Evolutionary conservation across 192 early-diverging fungal genomes (phyloP), one percentile per base, ranked within the genome.

Genomic region (Podila clonocystis): DNA sequence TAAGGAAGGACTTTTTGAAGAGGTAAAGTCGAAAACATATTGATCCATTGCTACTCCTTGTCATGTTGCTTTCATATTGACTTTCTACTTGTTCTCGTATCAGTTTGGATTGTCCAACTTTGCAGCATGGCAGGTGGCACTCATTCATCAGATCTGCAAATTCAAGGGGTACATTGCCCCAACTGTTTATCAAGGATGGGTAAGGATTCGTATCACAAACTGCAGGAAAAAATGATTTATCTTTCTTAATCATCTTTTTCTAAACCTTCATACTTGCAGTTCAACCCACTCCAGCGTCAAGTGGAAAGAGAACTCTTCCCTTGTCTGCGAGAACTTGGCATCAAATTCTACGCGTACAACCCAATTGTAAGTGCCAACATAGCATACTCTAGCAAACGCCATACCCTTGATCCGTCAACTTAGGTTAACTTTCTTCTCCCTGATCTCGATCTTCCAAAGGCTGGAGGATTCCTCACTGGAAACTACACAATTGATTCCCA

Each of bases 1-100:
- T 65, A 36, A 87, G 36, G 82, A 82, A 55, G 88, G 89, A 5
- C 69, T 64, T 5, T 91, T 91, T 57, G 75, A 68, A n/a, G 58
- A 74, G 49, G 74, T 75, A 63, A 62, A 55, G n/a, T 4, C 5
- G 2, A 17, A n/a, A 55, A 55, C 4, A 22, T 45, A 4, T 45
- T 45, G 41, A 17, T 15, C 15, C 12, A 17, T 6, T 86, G 85
- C 75, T 34, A 70, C 45, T 75, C 80, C 30, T 63, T 26, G 4
- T 26, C 33, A 3, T 66, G 19, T n/a, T 9, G 48, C 9, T 50
- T 65, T 22, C 29, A 30, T 55, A 30, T 15, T 61, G 9, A 19
- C 29, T 31, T 20, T 28, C 26, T 19, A 2, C 3, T 63, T 63
- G 1, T 36, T 22, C n/a, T 63, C 17, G 31, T 63, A 49, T 49